A percentile compares a stretch with the other conserved stretches of the same genome.
phyloP scores from a whole-genome alignment of 148 eudicot species.

The Rhododendron mucronatum region DNA sequence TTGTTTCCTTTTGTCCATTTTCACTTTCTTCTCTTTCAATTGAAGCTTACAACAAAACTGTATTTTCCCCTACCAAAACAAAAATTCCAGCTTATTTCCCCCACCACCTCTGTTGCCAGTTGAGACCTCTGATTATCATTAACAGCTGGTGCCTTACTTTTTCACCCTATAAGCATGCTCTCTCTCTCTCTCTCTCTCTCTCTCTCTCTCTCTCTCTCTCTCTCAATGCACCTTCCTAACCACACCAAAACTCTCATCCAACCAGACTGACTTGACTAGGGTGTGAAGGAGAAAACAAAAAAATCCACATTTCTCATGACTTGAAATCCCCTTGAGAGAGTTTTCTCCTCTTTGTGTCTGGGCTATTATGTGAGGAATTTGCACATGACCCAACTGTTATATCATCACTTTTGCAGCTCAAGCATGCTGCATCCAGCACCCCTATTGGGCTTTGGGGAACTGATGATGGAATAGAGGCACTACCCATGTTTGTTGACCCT shows the following conservation, averaged over 20 bases:
- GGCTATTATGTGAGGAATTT: conserved; percentile 9
- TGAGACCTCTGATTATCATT: conserved; percentile 8
- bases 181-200: neutral
- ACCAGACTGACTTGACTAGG: conserved; percentile 5
- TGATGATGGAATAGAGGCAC: conserved; percentile 5
- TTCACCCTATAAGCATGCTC: conserved; percentile 16
- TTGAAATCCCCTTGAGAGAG: conserved; percentile 7
- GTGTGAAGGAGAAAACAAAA: neutral
- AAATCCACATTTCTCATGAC: conserved; percentile 26
- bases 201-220: neutral
- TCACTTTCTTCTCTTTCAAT: neutral
- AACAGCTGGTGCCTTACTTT: conserved; percentile 13
- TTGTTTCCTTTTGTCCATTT: neutral
- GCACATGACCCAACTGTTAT: conserved; percentile 4
- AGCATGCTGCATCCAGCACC: conserved; percentile 19
- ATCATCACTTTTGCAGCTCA: conserved; percentile 10
- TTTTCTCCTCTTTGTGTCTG: conserved; percentile 11
- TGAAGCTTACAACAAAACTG: neutral
- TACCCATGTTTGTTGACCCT: conserved; percentile 2
- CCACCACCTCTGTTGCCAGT: neutral
- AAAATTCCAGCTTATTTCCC: neutral
- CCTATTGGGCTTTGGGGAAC: conserved; percentile 16
- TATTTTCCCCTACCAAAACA: neutral
- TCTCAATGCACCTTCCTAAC: neutral
- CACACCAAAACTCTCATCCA: conserved; percentile 8